Percentiles rank a stretch among this genome's conserved stretches.
These are phyloP conservation scores for Cenchrus fungigraminus DNA, from an alignment of 176 grass and related monocot species.

Conservation along the genomic window DNA sequence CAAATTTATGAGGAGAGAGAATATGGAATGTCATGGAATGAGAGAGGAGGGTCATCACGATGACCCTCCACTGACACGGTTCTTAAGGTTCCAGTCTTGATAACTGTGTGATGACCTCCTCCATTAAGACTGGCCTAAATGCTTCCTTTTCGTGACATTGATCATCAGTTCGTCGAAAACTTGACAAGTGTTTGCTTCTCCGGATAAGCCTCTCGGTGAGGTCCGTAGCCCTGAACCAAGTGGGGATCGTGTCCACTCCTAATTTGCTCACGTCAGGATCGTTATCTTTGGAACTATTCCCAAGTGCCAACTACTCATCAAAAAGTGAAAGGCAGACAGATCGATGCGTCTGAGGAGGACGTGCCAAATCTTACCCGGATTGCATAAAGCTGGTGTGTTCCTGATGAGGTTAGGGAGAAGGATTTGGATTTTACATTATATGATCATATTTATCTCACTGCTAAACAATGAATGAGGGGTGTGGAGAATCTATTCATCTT, in stretches of 20 bases:
- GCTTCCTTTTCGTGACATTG: not conserved
- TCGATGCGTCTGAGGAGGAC: not conserved
- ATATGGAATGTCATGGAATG: too few species aligned
- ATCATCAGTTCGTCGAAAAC: not conserved
- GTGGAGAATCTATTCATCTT: not conserved
- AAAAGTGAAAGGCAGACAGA: not conserved
- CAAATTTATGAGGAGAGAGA: too few species aligned
- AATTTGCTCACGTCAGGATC: not conserved
- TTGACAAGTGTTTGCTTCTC: not conserved
- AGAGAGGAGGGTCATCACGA: too few species aligned
- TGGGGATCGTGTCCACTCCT: not conserved
- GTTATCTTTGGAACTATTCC: constrained; percentile 3
- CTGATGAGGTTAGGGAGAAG: not conserved
- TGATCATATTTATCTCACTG: not conserved
- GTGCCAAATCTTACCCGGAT: not conserved
- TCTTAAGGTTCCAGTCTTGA: too few species aligned
- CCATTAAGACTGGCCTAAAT: too few species aligned
- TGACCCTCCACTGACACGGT: too few species aligned
- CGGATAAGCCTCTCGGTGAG: not conserved
- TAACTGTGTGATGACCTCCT: too few species aligned
- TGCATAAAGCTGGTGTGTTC: not conserved
- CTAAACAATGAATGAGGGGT: not conserved
- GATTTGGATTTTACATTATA: not conserved
- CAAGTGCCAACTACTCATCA: not conserved
- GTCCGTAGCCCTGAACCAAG: not conserved